Conservation (phyloP, 352 stramenopile genomes). For the Globisporangium solare region DNA sequence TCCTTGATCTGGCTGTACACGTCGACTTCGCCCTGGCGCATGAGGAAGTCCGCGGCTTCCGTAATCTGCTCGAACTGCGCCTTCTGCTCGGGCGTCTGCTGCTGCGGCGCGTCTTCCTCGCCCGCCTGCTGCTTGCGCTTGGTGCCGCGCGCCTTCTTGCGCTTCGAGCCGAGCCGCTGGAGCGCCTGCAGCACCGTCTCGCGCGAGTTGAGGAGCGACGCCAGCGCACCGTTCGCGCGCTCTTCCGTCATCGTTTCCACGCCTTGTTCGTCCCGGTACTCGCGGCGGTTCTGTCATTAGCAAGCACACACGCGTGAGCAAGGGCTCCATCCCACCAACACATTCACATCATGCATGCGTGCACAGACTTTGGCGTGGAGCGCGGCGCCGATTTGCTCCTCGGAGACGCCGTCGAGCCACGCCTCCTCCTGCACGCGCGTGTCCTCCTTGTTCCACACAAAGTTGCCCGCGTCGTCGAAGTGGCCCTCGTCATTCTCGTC, state of each 20-base stretch:
- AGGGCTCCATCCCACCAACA: neutral
- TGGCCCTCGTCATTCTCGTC: constrained; percentile 84
- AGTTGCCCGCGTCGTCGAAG: constrained; percentile 77
- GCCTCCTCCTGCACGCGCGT: constrained; percentile 77
- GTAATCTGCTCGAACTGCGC: constrained; percentile 77
- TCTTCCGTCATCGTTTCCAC: constrained; percentile 59
- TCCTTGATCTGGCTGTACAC: constrained; percentile 81
- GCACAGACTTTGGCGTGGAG: constrained; percentile 52
- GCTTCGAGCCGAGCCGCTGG: constrained; percentile 65
- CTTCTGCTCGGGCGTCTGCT: constrained; percentile 67
- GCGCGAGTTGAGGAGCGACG: constrained; percentile 50
- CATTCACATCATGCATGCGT: neutral
- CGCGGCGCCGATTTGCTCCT: constrained; percentile 67
- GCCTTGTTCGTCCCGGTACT: constrained; percentile 50
- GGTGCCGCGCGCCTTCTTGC: constrained; percentile 31
- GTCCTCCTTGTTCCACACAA: constrained; percentile 77
- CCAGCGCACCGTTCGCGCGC: constrained; percentile 46
- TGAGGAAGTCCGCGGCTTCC: constrained; percentile 73
- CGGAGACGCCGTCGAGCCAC: constrained; percentile 70
- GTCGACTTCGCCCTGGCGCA: constrained; percentile 72
- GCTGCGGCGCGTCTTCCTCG: constrained; percentile 14
- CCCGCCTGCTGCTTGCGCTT: constrained; percentile 52
- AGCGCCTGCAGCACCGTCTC: constrained; percentile 78
- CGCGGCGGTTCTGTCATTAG: constrained; percentile 30
- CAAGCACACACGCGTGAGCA: neutral